A percentile compares a stretch with the other conserved stretches of the same genome.
Evolutionary conservation across 805 yeast species (phyloP).

Genomic region (Ogataea kodamae): DNA sequence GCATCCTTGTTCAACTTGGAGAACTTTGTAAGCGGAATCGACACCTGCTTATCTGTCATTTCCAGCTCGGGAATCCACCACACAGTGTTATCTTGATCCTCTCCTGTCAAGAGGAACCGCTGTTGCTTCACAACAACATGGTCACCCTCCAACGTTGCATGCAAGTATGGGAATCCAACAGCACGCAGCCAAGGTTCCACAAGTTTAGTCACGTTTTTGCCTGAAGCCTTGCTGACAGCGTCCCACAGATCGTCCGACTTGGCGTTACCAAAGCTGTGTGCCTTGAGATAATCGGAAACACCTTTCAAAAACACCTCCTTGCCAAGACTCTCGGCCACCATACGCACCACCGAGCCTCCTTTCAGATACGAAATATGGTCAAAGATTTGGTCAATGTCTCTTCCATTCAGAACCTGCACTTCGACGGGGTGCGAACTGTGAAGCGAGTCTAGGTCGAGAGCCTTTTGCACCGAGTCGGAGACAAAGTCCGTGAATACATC

Average conservation of each 20-base stretch:
- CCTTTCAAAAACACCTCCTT: conserved; percentile 67
- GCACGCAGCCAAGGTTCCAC: conserved; percentile 72
- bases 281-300: conserved; percentile 63
- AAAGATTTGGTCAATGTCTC: conserved; percentile 77
- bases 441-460: conserved; percentile 53
- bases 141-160: conserved; percentile 40
- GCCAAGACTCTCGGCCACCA: conserved; percentile 72
- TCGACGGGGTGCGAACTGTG: conserved; percentile 75
- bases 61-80: conserved; percentile 58
- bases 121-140: conserved; percentile 47
- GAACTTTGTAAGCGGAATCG: conserved; percentile 18
- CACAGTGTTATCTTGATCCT: conserved; percentile 45
- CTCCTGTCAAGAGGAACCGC: conserved; percentile 62
- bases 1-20: conserved; percentile 50
- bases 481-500: conserved; percentile 61
- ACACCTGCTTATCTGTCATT: conserved; percentile 17
- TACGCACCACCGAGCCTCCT: conserved; percentile 74
- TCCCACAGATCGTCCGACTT: conserved; percentile 72
- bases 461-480: conserved; percentile 47
- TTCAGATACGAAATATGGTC: conserved; percentile 79
- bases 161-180: conserved; percentile 69
- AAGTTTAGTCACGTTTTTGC: conserved; percentile 52
- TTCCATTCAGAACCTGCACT: conserved; percentile 74
- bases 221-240: conserved; percentile 59
- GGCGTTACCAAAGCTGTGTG: conserved; percentile 65